A percentile compares a stretch with the other conserved stretches of the same genome.
These are phyloP conservation scores for Apiospora koreana DNA, from an alignment of 2,329 filamentous ascomycete species.

Conservation along the genomic window DNA sequence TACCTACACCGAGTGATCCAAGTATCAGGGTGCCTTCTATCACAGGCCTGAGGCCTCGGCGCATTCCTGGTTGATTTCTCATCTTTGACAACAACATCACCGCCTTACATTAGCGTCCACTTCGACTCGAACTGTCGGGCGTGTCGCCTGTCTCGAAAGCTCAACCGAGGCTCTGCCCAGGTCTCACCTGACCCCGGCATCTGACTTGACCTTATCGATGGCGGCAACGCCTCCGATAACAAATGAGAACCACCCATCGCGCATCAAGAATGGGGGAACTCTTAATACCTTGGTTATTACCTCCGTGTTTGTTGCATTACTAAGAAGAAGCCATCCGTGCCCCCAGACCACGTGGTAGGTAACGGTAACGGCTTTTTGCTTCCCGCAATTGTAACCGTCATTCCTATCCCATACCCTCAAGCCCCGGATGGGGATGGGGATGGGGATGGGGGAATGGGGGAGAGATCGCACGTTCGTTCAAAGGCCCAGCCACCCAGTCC, in stretches of 20 bases:
- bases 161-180: background rate
- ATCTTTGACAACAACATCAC: background rate
- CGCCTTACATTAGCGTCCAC: background rate
- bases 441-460: too few relatives aligned
- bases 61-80: background rate
- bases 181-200: background rate
- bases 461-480: too few relatives aligned
- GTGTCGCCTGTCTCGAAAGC: background rate
- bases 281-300: background rate
- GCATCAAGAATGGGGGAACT: background rate
- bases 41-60: conserved; percentile 1
- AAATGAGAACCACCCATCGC: background rate
- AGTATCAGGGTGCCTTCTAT: background rate
- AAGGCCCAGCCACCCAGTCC: too few relatives aligned
- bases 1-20: background rate
- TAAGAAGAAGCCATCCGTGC: background rate
- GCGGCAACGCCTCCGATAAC: background rate
- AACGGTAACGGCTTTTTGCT: conserved; percentile 1
- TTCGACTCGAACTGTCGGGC: background rate
- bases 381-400: background rate
- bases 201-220: background rate
- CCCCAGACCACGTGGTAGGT: background rate
- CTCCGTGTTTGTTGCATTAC: background rate
- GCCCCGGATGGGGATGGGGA: too few relatives aligned
- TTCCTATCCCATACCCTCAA: background rate